Conservation (phyloP, 2,329 filamentous ascomycete genomes). For the Coniella vitis region DNA sequence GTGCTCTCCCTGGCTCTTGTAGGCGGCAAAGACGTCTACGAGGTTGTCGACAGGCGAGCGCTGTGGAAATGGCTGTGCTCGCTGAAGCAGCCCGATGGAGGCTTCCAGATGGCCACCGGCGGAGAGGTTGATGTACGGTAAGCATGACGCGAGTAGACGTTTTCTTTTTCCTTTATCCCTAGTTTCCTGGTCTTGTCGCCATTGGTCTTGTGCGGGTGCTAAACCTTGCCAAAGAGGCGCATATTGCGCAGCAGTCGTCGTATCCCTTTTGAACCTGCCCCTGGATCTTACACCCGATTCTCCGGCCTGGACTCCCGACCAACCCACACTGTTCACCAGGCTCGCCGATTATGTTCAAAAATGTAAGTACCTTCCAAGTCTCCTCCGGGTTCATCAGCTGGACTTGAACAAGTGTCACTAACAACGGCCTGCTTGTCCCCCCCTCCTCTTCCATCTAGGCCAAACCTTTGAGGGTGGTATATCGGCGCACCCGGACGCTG, state of each 20-base stretch:
- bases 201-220: neutral
- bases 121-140: slow-evolving; percentile 90
- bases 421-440: slow-evolving; percentile 12
- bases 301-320: slow-evolving; percentile 53
- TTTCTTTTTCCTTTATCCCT: neutral
- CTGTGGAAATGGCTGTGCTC: slow-evolving; percentile 89
- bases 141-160: slow-evolving; percentile 8
- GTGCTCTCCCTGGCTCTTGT: slow-evolving; percentile 73
- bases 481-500: slow-evolving; percentile 73
- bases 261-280: slow-evolving; percentile 78
- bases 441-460: slow-evolving; percentile 37
- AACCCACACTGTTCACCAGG: slow-evolving; percentile 58
- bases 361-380: slow-evolving; percentile 52
- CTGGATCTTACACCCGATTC: slow-evolving; percentile 69
- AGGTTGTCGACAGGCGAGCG: slow-evolving; percentile 69
- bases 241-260: slow-evolving; percentile 81
- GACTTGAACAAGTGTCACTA: slow-evolving; percentile 15
- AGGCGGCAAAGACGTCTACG: slow-evolving; percentile 66
- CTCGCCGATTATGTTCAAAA: slow-evolving; percentile 73
- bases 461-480: slow-evolving; percentile 96
- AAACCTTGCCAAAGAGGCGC: slow-evolving; percentile 56
- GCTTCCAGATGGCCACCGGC: slow-evolving; percentile 79
- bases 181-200: neutral
- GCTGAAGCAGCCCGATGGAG: slow-evolving; percentile 80
- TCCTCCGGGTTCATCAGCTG: slow-evolving; percentile 2